phyloP scores from a whole-genome alignment of 2,329 filamentous ascomycete genomes.

The Ilyonectria destructans region DNA sequence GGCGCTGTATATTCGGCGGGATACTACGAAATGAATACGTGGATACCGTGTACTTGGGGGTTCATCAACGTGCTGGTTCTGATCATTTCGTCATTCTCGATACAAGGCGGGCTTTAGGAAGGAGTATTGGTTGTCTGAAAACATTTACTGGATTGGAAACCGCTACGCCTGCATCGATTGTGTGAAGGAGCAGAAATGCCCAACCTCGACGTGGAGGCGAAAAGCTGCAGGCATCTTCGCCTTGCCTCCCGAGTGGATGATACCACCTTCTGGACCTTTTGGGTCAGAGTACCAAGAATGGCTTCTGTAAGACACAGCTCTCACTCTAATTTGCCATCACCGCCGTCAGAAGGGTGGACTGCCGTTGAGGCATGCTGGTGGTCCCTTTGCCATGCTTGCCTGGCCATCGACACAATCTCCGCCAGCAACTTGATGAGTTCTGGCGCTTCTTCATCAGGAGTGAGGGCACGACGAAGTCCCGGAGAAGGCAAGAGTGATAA shows the following conservation, averaged over 20 bases:
- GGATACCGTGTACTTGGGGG: slow-evolving; percentile 93
- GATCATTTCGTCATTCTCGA: slow-evolving; percentile 91
- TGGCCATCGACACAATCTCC: not conserved
- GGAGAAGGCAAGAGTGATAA: not conserved
- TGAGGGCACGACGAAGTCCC: not conserved
- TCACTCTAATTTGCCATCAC: not conserved
- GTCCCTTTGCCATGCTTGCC: not conserved
- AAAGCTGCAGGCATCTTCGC: not conserved
- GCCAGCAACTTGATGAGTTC: not conserved
- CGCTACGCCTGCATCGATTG: not conserved
- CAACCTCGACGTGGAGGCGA: not conserved
- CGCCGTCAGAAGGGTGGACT: not conserved
- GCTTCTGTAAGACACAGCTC: too few relatives aligned
- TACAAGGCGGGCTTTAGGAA: slow-evolving; percentile 85
- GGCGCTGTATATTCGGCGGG: slow-evolving; percentile 87
- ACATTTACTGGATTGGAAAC: not conserved
- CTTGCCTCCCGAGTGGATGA: not conserved
- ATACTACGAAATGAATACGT: slow-evolving; percentile 93
- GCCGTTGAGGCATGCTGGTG: not conserved
- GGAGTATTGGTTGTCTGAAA: slow-evolving; percentile 1
- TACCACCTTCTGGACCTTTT: not conserved
- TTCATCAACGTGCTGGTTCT: slow-evolving; percentile 87
- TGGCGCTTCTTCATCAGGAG: not conserved
- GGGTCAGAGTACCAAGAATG: not conserved
- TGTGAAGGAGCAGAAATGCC: not conserved